These are phyloP conservation scores for Puccinia triticina DNA, from an alignment of 1,284 basidiomycete species.

Conservation along the genomic window DNA sequence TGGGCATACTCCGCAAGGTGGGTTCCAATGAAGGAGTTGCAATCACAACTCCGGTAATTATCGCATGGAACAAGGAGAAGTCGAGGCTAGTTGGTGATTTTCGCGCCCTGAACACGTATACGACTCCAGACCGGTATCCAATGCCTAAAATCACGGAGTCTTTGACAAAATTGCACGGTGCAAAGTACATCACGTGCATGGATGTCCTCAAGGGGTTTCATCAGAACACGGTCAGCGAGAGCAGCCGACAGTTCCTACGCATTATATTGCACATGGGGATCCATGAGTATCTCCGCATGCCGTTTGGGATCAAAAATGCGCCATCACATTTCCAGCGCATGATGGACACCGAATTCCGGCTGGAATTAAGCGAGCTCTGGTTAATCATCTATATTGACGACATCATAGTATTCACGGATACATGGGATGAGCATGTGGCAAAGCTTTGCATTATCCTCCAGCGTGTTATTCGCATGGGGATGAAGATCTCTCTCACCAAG, in stretches of 20 bases:
- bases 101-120: too few relatives aligned
- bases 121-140: too few relatives aligned
- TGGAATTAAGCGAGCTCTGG: background rate
- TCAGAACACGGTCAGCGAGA: background rate
- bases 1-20: too few relatives aligned
- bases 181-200: background rate
- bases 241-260: too few relatives aligned
- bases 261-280: constrained; percentile 1
- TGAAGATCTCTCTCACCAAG: too few relatives aligned
- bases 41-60: background rate
- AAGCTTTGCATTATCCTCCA: too few relatives aligned
- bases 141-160: background rate
- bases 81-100: background rate
- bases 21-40: background rate
- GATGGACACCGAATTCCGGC: background rate
- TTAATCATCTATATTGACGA: constrained; percentile 18
- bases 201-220: constrained; percentile 37
- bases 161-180: background rate
- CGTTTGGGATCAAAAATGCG: constrained; percentile 18
- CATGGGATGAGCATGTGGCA: background rate
- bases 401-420: constrained; percentile 1
- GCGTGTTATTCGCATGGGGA: too few relatives aligned
- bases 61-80: background rate
- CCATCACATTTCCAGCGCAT: constrained; percentile 24
- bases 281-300: constrained; percentile 3